Evolutionary conservation across 805 yeast species (phyloP).

Genomic region (Lachancea mirantina): DNA sequence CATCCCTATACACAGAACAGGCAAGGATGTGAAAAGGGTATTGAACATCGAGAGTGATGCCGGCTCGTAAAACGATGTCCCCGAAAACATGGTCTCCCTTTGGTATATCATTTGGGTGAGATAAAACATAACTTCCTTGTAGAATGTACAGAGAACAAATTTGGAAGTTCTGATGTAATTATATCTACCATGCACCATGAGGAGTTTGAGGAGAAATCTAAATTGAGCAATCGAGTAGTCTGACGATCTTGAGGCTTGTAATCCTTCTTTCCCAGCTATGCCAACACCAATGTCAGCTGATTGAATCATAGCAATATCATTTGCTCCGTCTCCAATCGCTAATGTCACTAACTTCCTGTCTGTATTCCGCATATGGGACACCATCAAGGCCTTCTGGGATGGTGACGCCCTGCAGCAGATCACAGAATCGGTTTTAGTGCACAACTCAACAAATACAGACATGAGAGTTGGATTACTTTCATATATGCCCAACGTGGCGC

Average conservation of each 20-base stretch:
- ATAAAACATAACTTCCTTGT: slow-evolving; percentile 87
- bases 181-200: slow-evolving; percentile 93
- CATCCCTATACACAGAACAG: slow-evolving; percentile 91
- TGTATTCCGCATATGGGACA: slow-evolving; percentile 64
- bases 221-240: slow-evolving; percentile 96
- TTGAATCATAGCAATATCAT: slow-evolving; percentile 98
- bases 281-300: slow-evolving; percentile 98
- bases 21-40: slow-evolving; percentile 87
- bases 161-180: slow-evolving; percentile 88
- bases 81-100: slow-evolving; percentile 79
- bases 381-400: slow-evolving; percentile 90
- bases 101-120: slow-evolving; percentile 85
- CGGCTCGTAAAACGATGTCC: slow-evolving; percentile 86
- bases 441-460: slow-evolving; percentile 74
- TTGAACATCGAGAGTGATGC: slow-evolving; percentile 98
- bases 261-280: slow-evolving; percentile 93
- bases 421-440: slow-evolving; percentile 83
- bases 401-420: slow-evolving; percentile 97
- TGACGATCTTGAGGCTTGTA: slow-evolving; percentile 92
- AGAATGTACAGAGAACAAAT: slow-evolving; percentile 87
- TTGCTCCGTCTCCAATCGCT: slow-evolving; percentile 99
- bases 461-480: slow-evolving; percentile 68
- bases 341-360: slow-evolving; percentile 69
- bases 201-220: slow-evolving; percentile 68
- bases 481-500: slow-evolving; percentile 68